These are phyloP conservation scores for Colletotrichum sp. DNA, from an alignment of 2,329 filamentous ascomycete genomes.

Conservation along the genomic window DNA sequence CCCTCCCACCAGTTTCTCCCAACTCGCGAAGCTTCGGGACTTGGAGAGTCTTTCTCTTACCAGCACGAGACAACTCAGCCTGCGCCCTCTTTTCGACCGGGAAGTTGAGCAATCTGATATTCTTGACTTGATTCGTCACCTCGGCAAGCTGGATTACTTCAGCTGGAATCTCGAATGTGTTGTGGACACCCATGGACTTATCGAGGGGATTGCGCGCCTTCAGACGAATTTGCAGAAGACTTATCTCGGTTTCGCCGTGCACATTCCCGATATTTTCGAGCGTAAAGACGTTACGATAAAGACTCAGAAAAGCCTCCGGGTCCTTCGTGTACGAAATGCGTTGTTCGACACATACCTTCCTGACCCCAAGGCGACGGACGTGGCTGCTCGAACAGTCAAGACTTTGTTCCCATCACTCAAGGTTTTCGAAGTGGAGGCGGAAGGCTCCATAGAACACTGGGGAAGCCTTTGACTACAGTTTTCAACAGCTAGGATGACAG, in stretches of 20 bases:
- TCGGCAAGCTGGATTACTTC: neutral
- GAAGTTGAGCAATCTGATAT: neutral
- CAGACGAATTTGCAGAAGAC: neutral
- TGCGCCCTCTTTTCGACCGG: neutral
- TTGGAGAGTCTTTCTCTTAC: neutral
- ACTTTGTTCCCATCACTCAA: neutral
- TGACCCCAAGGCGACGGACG: neutral
- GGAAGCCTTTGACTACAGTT: neutral
- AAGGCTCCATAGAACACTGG: neutral
- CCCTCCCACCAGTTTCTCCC: neutral
- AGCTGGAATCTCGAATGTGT: neutral
- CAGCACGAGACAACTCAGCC: neutral
- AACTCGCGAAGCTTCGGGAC: neutral
- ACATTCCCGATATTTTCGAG: neutral
- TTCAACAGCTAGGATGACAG: neutral
- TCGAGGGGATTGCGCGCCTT: neutral
- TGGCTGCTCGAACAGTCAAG: neutral
- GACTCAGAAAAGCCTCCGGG: neutral
- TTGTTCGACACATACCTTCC: neutral
- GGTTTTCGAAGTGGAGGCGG: neutral
- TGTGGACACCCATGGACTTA: neutral
- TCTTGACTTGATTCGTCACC: neutral
- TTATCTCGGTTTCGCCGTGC: neutral
- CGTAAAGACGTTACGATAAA: neutral
- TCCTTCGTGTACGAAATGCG: neutral